Conservation (phyloP, 2,329 filamentous ascomycete genomes). For the Xylogone sp. region DNA sequence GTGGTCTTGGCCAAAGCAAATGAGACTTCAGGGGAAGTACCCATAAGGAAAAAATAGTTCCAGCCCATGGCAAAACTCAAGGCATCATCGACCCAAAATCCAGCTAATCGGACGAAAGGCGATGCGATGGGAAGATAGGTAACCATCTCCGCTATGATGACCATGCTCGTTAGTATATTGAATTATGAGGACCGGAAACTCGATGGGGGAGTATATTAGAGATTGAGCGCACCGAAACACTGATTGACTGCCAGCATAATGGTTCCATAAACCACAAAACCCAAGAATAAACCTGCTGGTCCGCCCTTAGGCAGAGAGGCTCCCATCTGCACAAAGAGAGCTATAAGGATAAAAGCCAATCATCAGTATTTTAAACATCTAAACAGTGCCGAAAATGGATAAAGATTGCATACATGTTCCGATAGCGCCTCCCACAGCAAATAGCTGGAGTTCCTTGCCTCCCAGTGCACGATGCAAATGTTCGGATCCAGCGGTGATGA, state of each 20-base stretch:
- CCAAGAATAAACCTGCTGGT: constrained; percentile 50
- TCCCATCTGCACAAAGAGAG: constrained; percentile 57
- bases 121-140: constrained; percentile 48
- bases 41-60: constrained; percentile 51
- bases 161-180: constrained; percentile 32
- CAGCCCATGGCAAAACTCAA: constrained; percentile 47
- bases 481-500: neutral
- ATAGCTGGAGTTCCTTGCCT: constrained; percentile 5
- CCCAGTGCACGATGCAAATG: constrained; percentile 5
- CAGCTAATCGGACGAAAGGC: constrained; percentile 48
- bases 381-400: neutral
- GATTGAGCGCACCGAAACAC: constrained; percentile 4
- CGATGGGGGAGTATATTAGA: too few species aligned
- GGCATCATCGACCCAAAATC: constrained; percentile 48
- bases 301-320: constrained; percentile 52
- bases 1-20: too few species aligned
- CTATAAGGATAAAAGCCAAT: constrained; percentile 16
- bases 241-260: constrained; percentile 45
- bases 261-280: constrained; percentile 46
- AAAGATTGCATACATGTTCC: constrained; percentile 38
- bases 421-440: constrained; percentile 41
- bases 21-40: too few species aligned
- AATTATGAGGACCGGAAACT: too few species aligned
- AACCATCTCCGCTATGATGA: constrained; percentile 56
- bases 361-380: neutral